Evolutionary conservation across 2,329 filamentous ascomycete species (phyloP).

Genomic region (Fusarium sp.): DNA sequence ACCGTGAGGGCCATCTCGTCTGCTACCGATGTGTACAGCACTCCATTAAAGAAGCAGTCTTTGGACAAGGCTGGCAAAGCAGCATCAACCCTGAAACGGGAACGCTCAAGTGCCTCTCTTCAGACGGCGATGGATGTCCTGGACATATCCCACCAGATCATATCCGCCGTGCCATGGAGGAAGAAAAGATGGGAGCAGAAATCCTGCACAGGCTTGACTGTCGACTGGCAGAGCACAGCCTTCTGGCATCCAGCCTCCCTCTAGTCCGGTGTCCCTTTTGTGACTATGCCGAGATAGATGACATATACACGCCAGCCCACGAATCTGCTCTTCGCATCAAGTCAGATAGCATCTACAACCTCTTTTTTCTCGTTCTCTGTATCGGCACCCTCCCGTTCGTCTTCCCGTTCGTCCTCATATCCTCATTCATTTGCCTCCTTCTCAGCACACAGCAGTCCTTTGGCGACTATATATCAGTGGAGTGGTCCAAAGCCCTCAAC

Average conservation of each 20-base stretch:
- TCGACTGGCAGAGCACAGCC: constrained; percentile 78
- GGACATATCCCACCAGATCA: constrained; percentile 78
- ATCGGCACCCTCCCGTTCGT: constrained; percentile 67
- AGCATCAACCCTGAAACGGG: constrained; percentile 78
- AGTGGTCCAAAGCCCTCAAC: constrained; percentile 69
- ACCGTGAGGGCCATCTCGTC: constrained; percentile 74
- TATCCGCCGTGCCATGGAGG: constrained; percentile 76
- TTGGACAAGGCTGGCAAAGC: constrained; percentile 90
- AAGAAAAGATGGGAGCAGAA: constrained; percentile 75
- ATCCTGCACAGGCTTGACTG: constrained; percentile 81
- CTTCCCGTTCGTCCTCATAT: constrained; percentile 61
- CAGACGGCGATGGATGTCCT: constrained; percentile 74
- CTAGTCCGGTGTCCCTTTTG: constrained; percentile 91
- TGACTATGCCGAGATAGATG: constrained; percentile 88
- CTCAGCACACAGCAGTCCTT: constrained; percentile 56
- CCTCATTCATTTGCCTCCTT: constrained; percentile 57
- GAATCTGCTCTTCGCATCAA: constrained; percentile 68
- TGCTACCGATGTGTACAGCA: constrained; percentile 86
- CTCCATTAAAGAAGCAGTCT: constrained; percentile 86
- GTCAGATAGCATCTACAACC: constrained; percentile 59
- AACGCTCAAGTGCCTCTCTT: constrained; percentile 85
- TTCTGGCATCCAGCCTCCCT: constrained; percentile 78
- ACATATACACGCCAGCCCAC: constrained; percentile 70
- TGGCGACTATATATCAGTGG: constrained; percentile 53
- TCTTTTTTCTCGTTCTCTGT: constrained; percentile 62